Conservation (phyloP, 1,139 yeast species). For the Martiniozyma asiatica region DNA sequence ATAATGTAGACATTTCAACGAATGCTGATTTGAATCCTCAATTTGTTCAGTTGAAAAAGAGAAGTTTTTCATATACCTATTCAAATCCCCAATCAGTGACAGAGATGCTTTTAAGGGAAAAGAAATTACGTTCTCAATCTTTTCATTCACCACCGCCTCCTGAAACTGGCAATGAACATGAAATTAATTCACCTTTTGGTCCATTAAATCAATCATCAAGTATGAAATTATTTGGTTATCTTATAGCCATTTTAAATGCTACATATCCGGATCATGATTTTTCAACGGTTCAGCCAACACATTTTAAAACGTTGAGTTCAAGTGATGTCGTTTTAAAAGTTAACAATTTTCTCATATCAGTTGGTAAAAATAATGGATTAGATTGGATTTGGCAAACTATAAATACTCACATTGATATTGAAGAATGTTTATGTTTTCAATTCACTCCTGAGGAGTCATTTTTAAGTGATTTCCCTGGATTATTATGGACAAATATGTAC, state of each 20-base stretch:
- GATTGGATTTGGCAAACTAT: slow-evolving; percentile 84
- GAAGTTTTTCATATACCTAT: slow-evolving; percentile 21
- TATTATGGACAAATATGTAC: slow-evolving; percentile 87
- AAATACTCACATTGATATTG: slow-evolving; percentile 72
- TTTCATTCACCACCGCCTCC: slow-evolving; percentile 18
- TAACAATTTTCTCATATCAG: slow-evolving; percentile 66
- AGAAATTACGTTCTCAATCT: slow-evolving; percentile 13
- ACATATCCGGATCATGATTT: slow-evolving; percentile 96
- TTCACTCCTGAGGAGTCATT: slow-evolving; percentile 74
- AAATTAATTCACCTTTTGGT: slow-evolving; percentile 73
- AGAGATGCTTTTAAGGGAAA: slow-evolving; percentile 5
- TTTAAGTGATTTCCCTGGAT: slow-evolving; percentile 62
- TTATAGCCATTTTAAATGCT: slow-evolving; percentile 81
- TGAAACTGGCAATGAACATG: slow-evolving; percentile 6
- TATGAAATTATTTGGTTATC: slow-evolving; percentile 78
- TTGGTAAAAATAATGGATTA: slow-evolving; percentile 48
- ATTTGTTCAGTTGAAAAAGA: slow-evolving; percentile 19
- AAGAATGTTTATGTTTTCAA: slow-evolving; percentile 65
- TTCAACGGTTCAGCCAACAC: slow-evolving; percentile 74
- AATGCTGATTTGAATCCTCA: slow-evolving; percentile 16
- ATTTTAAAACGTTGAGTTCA: slow-evolving; percentile 49
- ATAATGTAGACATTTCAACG: slow-evolving; percentile 10
- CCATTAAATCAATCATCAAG: slow-evolving; percentile 77
- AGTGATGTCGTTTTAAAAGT: slow-evolving; percentile 56
- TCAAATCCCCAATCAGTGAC: slow-evolving; percentile 12